A percentile compares a stretch with the other conserved stretches of the same genome.
Conservation (phyloP, 106 monocot genomes). For the Dioscorea dumetorum region DNA sequence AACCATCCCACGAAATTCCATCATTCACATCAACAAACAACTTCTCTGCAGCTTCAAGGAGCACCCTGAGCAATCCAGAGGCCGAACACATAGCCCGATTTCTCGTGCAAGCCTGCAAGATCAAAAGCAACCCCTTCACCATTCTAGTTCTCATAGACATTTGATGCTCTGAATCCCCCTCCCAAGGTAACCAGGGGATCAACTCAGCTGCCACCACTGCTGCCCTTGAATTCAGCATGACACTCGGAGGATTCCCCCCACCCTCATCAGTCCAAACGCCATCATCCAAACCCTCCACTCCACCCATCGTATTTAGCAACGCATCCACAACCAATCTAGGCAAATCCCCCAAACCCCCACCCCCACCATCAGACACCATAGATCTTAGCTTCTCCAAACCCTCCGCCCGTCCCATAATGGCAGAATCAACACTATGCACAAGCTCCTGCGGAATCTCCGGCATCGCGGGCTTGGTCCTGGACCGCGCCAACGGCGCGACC, state of each 20-base stretch:
- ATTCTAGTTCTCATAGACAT: slow-evolving; percentile 73
- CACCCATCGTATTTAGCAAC: slow-evolving; percentile 77
- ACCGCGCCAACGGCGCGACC: slow-evolving; percentile 20
- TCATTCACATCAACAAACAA: slow-evolving; percentile 20
- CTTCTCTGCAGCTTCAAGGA: slow-evolving; percentile 48
- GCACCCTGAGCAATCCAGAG: slow-evolving; percentile 48
- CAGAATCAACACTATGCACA: slow-evolving; percentile 70
- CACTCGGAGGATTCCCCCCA: slow-evolving; percentile 34
- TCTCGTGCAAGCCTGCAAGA: slow-evolving; percentile 56
- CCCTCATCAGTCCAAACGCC: background rate
- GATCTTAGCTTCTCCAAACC: slow-evolving; percentile 37
- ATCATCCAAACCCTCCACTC: slow-evolving; percentile 59
- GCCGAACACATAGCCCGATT: slow-evolving; percentile 87
- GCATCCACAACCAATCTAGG: slow-evolving; percentile 67
- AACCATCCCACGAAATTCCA: slow-evolving; percentile 42
- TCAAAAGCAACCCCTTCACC: slow-evolving; percentile 55
- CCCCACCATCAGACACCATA: slow-evolving; percentile 19
- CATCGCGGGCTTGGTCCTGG: slow-evolving; percentile 32
- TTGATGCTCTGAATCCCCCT: slow-evolving; percentile 39
- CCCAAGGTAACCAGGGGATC: slow-evolving; percentile 57
- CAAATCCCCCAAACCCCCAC: slow-evolving; percentile 16
- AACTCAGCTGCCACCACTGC: slow-evolving; percentile 60
- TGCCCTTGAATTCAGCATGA: slow-evolving; percentile 69
- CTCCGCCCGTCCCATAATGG: slow-evolving; percentile 60
- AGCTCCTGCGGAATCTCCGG: slow-evolving; percentile 62